A percentile compares a stretch with the other conserved stretches of the same genome.
phyloP scores from a whole-genome alignment of 176 grass and related monocot species.

The Zea mays region Zm-B73-REFERENCE-NAM-5.0 NC_050105.1:136479501-136480000 shows the following conservation, averaged over 20 bases:
- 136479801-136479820: constrained; percentile 60
- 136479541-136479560: constrained; percentile 91
- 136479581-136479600: constrained; percentile 64
- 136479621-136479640: constrained; percentile 97
- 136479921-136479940: constrained; percentile 88
- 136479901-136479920: constrained; percentile 91
- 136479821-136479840: constrained; percentile 60
- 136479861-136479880: constrained; percentile 65
- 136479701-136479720: constrained; percentile 61
- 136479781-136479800: constrained; percentile 73
- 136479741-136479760: constrained; percentile 85
- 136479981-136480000: constrained; percentile 86
- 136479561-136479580: constrained; percentile 66
- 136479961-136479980: constrained; percentile 63
- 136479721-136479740: constrained; percentile 86
- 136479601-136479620: constrained; percentile 75
- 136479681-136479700: constrained; percentile 60
- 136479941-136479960: constrained; percentile 94
- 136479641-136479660: constrained; percentile 94
- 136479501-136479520: constrained; percentile 83
- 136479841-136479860: constrained; percentile 61
- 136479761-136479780: constrained; percentile 89
- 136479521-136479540: constrained; percentile 83
- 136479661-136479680: constrained; percentile 84
- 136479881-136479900: constrained; percentile 86